These are phyloP conservation scores for Corynespora cassiicola DNA, from an alignment of 2,329 filamentous ascomycete species.

Conservation along the genomic window DNA sequence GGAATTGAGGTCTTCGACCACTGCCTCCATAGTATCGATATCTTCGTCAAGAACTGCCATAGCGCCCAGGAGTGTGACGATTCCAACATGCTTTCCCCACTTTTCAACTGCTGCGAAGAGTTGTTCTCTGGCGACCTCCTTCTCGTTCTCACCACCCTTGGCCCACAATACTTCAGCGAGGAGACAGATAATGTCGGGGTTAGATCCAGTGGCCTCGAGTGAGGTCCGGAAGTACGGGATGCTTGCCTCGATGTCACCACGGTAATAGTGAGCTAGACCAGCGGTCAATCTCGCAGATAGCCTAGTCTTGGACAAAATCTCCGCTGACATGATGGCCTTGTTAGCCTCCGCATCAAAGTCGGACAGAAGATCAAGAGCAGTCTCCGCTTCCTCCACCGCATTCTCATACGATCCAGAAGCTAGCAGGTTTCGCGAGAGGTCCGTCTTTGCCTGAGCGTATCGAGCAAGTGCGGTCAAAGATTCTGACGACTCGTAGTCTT, in stretches of 20 bases:
- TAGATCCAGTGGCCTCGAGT: conserved; percentile 74
- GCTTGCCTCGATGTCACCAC: conserved; percentile 69
- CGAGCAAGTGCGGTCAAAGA: conserved; percentile 74
- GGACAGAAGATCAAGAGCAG: conserved; percentile 77
- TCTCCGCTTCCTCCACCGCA: conserved; percentile 81
- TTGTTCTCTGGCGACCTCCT: conserved; percentile 76
- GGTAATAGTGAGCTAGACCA: conserved; percentile 81
- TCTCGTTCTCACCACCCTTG: conserved; percentile 76
- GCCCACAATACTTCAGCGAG: conserved; percentile 94
- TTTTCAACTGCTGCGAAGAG: conserved; percentile 81
- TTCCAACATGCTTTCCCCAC: conserved; percentile 76
- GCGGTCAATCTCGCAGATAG: conserved; percentile 86
- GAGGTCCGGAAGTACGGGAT: conserved; percentile 82
- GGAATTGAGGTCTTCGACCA: conserved; percentile 75
- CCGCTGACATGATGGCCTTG: conserved; percentile 62
- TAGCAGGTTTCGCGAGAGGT: conserved; percentile 84
- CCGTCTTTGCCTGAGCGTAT: conserved; percentile 84
- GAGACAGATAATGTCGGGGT: conserved; percentile 85
- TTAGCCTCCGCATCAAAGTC: conserved; percentile 64
- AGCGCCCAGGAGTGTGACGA: conserved; percentile 80
- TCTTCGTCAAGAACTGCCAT: conserved; percentile 85
- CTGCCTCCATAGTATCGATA: conserved; percentile 78
- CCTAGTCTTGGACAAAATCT: conserved; percentile 72
- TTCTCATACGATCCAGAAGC: conserved; percentile 69
- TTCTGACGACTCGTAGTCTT: conserved; percentile 84